A percentile compares a stretch with the other conserved stretches of the same genome.
Evolutionary conservation across 1,139 yeast genomes (phyloP).

Genomic region (Magnusiomyces fungicola): DNA sequence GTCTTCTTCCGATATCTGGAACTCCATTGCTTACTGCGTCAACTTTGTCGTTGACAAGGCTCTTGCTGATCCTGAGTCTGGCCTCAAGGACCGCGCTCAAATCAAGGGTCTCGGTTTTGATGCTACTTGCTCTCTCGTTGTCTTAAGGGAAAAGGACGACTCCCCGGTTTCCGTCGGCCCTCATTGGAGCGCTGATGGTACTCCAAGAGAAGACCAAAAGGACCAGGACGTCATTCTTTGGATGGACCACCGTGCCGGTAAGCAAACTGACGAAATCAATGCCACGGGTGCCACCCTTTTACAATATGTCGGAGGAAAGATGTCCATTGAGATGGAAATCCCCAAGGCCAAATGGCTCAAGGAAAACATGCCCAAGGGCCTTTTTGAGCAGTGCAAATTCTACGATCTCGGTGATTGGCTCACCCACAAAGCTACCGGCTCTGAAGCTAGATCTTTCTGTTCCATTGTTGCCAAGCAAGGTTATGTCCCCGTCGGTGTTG

Average conservation of each 20-base stretch:
- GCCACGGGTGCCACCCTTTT: slow-evolving; percentile 70
- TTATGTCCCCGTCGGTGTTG: slow-evolving; percentile 56
- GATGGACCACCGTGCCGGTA: slow-evolving; percentile 98
- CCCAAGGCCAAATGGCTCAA: slow-evolving; percentile 97
- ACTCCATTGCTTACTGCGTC: slow-evolving; percentile 76
- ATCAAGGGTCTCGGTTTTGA: slow-evolving; percentile 91
- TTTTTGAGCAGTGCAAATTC: slow-evolving; percentile 63
- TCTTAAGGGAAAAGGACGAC: slow-evolving; percentile 56
- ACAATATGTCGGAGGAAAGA: slow-evolving; percentile 92
- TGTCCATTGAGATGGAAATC: slow-evolving; percentile 97
- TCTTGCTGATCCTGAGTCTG: background rate
- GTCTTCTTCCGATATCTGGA: slow-evolving; percentile 91
- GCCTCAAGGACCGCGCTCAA: slow-evolving; percentile 24
- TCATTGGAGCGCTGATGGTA: slow-evolving; percentile 42
- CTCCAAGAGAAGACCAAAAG: slow-evolving; percentile 15
- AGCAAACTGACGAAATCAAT: slow-evolving; percentile 77
- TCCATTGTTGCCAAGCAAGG: slow-evolving; percentile 96
- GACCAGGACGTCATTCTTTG: slow-evolving; percentile 83
- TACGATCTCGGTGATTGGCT: slow-evolving; percentile 88
- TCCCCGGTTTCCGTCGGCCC: slow-evolving; percentile 89
- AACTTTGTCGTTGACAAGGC: slow-evolving; percentile 47
- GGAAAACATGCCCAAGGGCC: slow-evolving; percentile 66
- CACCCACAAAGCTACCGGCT: slow-evolving; percentile 84
- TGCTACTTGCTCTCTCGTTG: slow-evolving; percentile 94
- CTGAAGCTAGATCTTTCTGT: slow-evolving; percentile 79